phyloP scores from a whole-genome alignment of 2,329 filamentous ascomycete species.

The Aspergillus hiratsukae region DNA sequence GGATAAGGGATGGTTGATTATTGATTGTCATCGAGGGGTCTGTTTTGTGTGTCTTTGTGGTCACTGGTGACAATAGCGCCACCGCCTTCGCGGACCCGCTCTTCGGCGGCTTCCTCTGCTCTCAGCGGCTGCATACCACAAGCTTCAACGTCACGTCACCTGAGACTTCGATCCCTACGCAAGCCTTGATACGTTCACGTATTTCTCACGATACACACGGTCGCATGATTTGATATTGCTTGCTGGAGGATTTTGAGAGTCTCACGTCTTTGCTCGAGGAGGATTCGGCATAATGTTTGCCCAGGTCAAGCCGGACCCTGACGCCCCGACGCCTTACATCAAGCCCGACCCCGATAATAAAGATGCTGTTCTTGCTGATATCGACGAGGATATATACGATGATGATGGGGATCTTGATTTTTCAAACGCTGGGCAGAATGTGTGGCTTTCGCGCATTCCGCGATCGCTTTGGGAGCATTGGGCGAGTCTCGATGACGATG shows the following conservation, averaged over 20 bases:
- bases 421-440: slow-evolving; percentile 40
- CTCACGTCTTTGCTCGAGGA: neutral
- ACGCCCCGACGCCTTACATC: slow-evolving; percentile 33
- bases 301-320: slow-evolving; percentile 40
- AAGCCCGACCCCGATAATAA: slow-evolving; percentile 40
- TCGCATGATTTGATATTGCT: neutral
- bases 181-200: neutral
- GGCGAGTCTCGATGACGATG: slow-evolving; percentile 70
- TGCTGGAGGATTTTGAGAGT: neutral
- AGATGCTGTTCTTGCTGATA: slow-evolving; percentile 28
- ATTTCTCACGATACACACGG: neutral
- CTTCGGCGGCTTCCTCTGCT: slow-evolving; percentile 1
- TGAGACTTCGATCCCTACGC: neutral
- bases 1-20: neutral
- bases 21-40: neutral
- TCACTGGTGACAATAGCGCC: slow-evolving; percentile 1
- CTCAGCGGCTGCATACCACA: neutral
- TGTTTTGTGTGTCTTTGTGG: neutral
- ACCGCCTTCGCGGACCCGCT: slow-evolving; percentile 18
- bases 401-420: slow-evolving; percentile 63
- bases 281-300: slow-evolving; percentile 24
- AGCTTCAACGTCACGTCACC: slow-evolving; percentile 7
- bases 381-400: slow-evolving; percentile 64
- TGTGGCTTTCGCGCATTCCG: slow-evolving; percentile 74
- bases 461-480: slow-evolving; percentile 78